phyloP scores from a whole-genome alignment of 2,329 filamentous ascomycete genomes.

The Exophiala mesophila region DNA sequence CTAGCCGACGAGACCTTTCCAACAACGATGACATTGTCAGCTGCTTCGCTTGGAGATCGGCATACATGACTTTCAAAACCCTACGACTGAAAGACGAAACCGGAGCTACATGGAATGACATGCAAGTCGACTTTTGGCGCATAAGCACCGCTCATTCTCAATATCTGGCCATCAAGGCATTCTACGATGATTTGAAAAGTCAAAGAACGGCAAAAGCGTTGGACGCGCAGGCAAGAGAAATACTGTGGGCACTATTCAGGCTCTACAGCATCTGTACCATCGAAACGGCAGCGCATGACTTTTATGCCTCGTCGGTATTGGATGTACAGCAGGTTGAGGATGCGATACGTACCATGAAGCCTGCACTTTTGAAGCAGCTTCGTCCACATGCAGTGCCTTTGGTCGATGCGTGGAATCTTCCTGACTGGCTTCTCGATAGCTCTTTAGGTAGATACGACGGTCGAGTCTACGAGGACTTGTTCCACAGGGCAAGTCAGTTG shows the following conservation, averaged over 20 bases:
- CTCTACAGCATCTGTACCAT: conserved; percentile 62
- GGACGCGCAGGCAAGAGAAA: conserved; percentile 51
- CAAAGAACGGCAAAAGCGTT: conserved; percentile 49
- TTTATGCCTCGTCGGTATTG: conserved; percentile 64
- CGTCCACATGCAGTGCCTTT: conserved; percentile 66
- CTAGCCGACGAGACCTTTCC: conserved; percentile 61
- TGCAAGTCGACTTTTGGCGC: conserved; percentile 75
- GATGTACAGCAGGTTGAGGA: conserved; percentile 67
- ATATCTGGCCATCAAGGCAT: conserved; percentile 73
- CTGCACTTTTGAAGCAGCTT: conserved; percentile 64
- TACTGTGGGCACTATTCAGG: conserved; percentile 63
- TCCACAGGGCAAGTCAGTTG: conserved; percentile 64
- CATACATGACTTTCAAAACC: conserved; percentile 70
- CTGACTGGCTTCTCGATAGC: conserved; percentile 72
- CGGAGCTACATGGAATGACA: conserved; percentile 70
- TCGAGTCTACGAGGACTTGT: conserved; percentile 75
- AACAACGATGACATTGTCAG: conserved; percentile 65
- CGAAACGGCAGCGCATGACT: conserved; percentile 64
- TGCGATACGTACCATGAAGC: conserved; percentile 62
- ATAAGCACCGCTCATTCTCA: conserved; percentile 69
- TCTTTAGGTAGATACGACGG: conserved; percentile 66
- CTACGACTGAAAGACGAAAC: conserved; percentile 68
- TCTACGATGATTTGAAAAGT: conserved; percentile 64
- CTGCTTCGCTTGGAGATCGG: conserved; percentile 69
- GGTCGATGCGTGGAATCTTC: conserved; percentile 70